Evolutionary conservation across 805 yeast genomes (phyloP), one percentile per base, ranked within the genome.

Genomic region (Wickerhamiella dianesei): DNA sequence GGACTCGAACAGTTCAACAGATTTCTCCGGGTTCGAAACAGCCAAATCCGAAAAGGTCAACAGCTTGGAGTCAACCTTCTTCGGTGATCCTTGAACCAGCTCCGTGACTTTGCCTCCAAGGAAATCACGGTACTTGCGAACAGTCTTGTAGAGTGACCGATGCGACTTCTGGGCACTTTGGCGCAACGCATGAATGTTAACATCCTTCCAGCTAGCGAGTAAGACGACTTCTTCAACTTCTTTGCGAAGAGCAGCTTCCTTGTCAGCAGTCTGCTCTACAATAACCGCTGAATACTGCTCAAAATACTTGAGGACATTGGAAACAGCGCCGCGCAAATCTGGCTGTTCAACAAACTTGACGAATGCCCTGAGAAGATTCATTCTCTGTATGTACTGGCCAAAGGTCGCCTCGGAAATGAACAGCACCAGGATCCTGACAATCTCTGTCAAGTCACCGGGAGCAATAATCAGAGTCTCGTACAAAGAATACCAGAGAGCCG

Each of bases 121-220:
- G 29, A 80, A 57, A 1, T 72, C 72, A 45, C 97, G 75, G 60
- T 84, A 92, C 61, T 86, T 86, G 48, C 87, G 73, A 9, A 89
- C 82, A 44, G 83, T 61, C 63, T 87, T 92, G 74, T 80, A 89
- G 45, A 92, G 76, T 55, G 72, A 77, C 53, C 77, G 76, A 59
- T 94, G 98, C 0, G 96, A 87, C 43, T 82, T 76, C 53, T 86
- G 78, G 4, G 98, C 92, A 64, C 96, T 85, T 64, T 88, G 96
- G 55, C 85, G 87, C 57, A 92, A 71, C 0, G 98, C 95, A 59
- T 83, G 94, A 40, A 87, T 76, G 58, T 92, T 94, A 12, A 87
- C 88, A 65, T 92, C 99, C 56, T 88, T 87, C 97, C 97, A 94
- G 57, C 95, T 84, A 1, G 98, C 96, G 14, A 92, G 69, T 41